These are phyloP conservation scores for Didymella sp. DNA, from an alignment of 2,329 filamentous ascomycete genomes.

Conservation along the genomic window DNA sequence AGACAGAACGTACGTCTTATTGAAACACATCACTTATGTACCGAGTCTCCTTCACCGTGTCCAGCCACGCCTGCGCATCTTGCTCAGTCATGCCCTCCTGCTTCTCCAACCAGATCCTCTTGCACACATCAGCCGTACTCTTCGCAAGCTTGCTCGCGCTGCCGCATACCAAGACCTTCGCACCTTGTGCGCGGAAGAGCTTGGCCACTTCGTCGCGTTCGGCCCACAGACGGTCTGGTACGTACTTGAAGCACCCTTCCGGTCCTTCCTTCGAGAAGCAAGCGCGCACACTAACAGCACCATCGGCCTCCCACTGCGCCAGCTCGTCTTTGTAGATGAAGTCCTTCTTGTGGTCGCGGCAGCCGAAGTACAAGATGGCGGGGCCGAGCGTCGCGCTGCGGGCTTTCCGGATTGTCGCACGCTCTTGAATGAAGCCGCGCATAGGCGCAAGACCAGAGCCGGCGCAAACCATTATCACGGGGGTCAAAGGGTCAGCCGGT, in stretches of 20 bases:
- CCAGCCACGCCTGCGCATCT: background rate
- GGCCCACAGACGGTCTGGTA: background rate
- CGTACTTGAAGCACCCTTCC: background rate
- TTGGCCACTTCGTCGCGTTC: background rate
- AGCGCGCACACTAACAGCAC: background rate
- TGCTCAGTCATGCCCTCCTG: background rate
- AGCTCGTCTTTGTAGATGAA: background rate
- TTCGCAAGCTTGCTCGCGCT: conserved; percentile 39
- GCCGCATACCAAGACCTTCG: conserved; percentile 69
- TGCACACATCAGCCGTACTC: background rate
- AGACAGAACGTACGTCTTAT: too few relatives aligned
- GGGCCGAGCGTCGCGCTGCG: conserved; percentile 57
- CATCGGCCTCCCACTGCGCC: background rate
- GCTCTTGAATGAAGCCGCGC: conserved; percentile 45
- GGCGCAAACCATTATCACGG: conserved; percentile 56
- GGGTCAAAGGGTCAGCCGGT: conserved; percentile 46
- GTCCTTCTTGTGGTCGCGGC: background rate
- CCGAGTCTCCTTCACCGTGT: background rate
- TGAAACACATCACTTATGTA: background rate
- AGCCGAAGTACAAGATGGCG: background rate
- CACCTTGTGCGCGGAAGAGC: conserved; percentile 52
- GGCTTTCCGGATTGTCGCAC: conserved; percentile 27
- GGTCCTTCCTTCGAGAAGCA: background rate
- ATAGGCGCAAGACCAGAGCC: conserved; percentile 43
- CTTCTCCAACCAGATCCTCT: background rate